These are phyloP conservation scores for Saxophila tyrrhenica DNA, from an alignment of 495 filamentous ascomycete genomes.

Conservation along the genomic window DNA sequence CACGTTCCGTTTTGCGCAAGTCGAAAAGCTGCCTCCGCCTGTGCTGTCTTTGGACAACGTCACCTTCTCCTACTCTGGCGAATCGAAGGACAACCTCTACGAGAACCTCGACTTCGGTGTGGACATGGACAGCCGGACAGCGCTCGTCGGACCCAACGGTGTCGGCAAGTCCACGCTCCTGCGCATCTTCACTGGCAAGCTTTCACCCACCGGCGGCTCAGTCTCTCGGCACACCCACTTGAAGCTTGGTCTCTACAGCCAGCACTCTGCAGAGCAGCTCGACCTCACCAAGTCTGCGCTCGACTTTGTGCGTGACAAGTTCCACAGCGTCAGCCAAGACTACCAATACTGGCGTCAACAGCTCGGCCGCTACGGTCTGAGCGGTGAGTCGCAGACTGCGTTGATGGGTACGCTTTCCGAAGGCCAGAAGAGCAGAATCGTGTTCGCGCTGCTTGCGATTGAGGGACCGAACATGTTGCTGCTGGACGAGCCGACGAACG, in stretches of 20 bases:
- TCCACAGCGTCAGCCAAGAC: slow-evolving; percentile 76
- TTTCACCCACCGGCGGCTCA: slow-evolving; percentile 69
- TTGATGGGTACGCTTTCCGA: slow-evolving; percentile 97
- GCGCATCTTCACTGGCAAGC: slow-evolving; percentile 91
- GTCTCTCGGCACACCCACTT: slow-evolving; percentile 92
- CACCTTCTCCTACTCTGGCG: slow-evolving; percentile 93
- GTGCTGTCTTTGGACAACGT: slow-evolving; percentile 95
- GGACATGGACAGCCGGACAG: slow-evolving; percentile 97
- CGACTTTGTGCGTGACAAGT: slow-evolving; percentile 96
- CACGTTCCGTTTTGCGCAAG: slow-evolving; percentile 96
- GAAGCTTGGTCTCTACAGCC: slow-evolving; percentile 93
- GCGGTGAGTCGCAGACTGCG: slow-evolving; percentile 86
- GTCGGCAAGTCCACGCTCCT: slow-evolving; percentile 99
- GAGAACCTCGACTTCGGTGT: slow-evolving; percentile 95
- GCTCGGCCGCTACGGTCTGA: slow-evolving; percentile 85
- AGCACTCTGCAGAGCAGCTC: slow-evolving; percentile 97
- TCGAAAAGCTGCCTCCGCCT: slow-evolving; percentile 94
- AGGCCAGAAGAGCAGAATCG: slow-evolving; percentile 93
- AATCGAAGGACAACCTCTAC: slow-evolving; percentile 83
- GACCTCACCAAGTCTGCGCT: slow-evolving; percentile 95
- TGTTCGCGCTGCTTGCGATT: slow-evolving; percentile 93
- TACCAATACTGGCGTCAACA: slow-evolving; percentile 99
- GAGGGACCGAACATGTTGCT: slow-evolving; percentile 96
- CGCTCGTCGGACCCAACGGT: slow-evolving; percentile 96
- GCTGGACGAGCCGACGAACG: slow-evolving; percentile 97